phyloP scores from a whole-genome alignment of 148 eudicot species.

The Polygonum maritimum region DNA sequence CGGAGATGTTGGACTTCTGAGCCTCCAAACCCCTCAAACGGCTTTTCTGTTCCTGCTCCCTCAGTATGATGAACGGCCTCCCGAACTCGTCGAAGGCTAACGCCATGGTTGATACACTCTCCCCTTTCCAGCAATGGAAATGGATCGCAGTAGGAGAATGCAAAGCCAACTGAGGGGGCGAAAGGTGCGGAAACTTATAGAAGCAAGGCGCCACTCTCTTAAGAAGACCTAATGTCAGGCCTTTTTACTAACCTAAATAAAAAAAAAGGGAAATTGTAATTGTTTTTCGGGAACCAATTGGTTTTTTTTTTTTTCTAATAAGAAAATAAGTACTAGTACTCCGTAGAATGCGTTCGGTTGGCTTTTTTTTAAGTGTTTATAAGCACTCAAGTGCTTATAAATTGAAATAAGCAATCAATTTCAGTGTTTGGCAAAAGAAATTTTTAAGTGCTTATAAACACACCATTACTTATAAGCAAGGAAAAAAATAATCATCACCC shows the following conservation, averaged over 20 bases:
- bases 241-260: not conserved
- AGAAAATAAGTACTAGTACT: no score
- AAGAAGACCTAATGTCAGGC: not conserved
- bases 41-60: slow-evolving; percentile 72
- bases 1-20: slow-evolving; percentile 81
- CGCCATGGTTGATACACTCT: slow-evolving; percentile 38
- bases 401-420: no score
- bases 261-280: no score
- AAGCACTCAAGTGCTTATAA: no score
- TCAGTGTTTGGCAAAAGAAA: no score
- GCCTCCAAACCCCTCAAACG: slow-evolving; percentile 86
- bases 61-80: slow-evolving; percentile 68
- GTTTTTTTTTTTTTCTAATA: no score
- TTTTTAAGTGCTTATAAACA: no score
- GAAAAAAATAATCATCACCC: no score
- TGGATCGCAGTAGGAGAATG: not conserved
- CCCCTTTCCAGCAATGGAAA: not conserved
- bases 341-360: no score
- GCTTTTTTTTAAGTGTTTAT: no score
- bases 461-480: no score
- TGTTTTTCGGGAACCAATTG: no score
- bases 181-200: not conserved
- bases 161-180: not conserved
- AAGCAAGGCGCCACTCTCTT: not conserved
- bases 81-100: slow-evolving; percentile 89